phyloP scores from a whole-genome alignment of 495 filamentous ascomycete genomes.

The Xylaria cubensis region DNA sequence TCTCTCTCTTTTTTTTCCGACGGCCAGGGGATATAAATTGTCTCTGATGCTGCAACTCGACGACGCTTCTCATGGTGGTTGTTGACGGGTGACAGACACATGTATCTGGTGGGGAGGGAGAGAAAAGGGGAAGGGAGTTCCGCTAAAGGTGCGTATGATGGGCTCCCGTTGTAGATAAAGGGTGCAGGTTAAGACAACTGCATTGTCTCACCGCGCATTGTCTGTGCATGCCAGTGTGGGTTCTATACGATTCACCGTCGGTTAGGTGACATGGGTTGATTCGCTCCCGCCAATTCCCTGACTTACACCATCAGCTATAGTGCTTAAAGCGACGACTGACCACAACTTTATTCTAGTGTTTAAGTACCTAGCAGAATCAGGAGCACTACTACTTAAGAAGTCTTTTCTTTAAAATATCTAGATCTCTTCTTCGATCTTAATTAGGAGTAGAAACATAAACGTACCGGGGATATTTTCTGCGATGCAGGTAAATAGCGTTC shows the following conservation, averaged over 20 bases:
- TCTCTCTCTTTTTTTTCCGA: constrained; percentile 29
- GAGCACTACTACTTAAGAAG: no score
- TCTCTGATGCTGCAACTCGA: constrained; percentile 26
- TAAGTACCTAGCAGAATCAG: neutral
- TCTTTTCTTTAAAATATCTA: neutral
- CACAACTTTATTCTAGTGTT: neutral
- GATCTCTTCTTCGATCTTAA: neutral
- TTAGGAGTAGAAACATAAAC: neutral
- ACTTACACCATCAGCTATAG: neutral
- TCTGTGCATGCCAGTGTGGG: constrained; percentile 25
- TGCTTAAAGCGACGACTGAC: constrained; percentile 1
- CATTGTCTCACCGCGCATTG: constrained; percentile 28
- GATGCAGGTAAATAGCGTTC: neutral
- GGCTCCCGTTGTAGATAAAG: constrained; percentile 30
- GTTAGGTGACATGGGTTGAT: neutral
- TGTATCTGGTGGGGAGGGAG: constrained; percentile 11
- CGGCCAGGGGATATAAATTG: constrained; percentile 25
- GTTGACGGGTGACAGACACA: neutral
- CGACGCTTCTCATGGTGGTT: constrained; percentile 37
- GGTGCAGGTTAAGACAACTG: constrained; percentile 27
- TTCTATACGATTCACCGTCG: neutral
- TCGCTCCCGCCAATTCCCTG: neutral
- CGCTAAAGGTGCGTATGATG: constrained; percentile 27
- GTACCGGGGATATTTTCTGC: neutral
- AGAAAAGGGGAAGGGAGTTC: constrained; percentile 9